Conservation (phyloP, 2,329 filamentous ascomycete genomes). For the Sclerotinia sclerotiorum region DNA sequence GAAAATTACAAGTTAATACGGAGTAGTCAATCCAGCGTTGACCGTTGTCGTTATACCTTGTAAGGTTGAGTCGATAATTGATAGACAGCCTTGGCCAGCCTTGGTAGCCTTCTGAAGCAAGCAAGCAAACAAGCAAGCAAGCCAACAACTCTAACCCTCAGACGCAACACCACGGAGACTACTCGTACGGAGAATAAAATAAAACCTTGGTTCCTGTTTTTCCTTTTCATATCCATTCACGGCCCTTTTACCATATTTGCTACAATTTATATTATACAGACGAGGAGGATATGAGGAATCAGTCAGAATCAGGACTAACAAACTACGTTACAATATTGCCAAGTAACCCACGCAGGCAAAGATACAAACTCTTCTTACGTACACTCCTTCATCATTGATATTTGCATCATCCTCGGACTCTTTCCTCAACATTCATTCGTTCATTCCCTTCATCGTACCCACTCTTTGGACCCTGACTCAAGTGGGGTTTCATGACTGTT, state of each 20-base stretch:
- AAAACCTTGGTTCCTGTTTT: background rate
- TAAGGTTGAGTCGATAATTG: too few species aligned
- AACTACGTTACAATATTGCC: background rate
- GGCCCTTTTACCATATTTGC: constrained; percentile 1
- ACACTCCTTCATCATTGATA: constrained; percentile 13
- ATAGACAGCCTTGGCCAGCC: constrained; percentile 1
- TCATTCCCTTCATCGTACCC: background rate
- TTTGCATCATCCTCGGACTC: background rate
- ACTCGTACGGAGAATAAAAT: background rate
- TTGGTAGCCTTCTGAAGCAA: background rate
- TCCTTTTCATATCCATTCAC: background rate
- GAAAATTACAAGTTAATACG: too few species aligned
- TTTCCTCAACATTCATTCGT: background rate
- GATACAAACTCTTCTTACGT: background rate
- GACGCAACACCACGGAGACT: background rate
- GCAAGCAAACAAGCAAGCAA: too few species aligned
- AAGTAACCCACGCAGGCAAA: background rate
- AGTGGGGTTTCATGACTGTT: constrained; percentile 7
- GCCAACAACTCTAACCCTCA: background rate
- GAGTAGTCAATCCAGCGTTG: too few species aligned
- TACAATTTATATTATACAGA: background rate
- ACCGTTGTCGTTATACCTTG: too few species aligned
- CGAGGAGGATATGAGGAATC: too few species aligned
- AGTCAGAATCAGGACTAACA: too few species aligned
- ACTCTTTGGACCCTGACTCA: constrained; percentile 7